Evolutionary conservation across 108 stramenopile genomes (phyloP).

Genomic region (Parmales sp.): DNA sequence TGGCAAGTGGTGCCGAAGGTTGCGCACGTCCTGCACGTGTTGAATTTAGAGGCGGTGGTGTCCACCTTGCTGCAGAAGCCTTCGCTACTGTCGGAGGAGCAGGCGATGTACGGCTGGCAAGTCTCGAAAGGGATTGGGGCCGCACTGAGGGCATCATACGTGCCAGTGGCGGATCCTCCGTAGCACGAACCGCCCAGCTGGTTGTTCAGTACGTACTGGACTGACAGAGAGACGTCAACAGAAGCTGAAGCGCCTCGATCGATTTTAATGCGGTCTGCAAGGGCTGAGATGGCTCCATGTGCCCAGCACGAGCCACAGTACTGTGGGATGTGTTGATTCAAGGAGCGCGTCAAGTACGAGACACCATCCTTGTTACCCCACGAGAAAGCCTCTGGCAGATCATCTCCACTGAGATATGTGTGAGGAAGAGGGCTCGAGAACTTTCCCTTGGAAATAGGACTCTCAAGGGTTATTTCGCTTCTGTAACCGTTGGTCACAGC

Average conservation of each 20-base stretch:
- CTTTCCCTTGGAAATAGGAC: no score
- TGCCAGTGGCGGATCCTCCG: constrained; percentile 23
- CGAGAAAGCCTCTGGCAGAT: constrained; percentile 60
- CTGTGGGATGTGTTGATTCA: constrained; percentile 87
- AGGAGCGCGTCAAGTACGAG: constrained; percentile 53
- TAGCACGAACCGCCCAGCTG: constrained; percentile 27
- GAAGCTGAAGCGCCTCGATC: constrained; percentile 40
- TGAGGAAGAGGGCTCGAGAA: constrained; percentile 48
- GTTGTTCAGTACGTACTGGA: constrained; percentile 29
- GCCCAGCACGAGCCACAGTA: constrained; percentile 83
- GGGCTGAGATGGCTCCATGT: constrained; percentile 62
- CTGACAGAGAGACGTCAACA: constrained; percentile 17
- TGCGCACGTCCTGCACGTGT: constrained; percentile 71
- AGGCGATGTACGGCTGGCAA: constrained; percentile 75
- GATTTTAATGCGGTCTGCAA: constrained; percentile 87
- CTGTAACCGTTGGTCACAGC: no score
- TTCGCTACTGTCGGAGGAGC: constrained; percentile 49
- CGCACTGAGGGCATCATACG: constrained; percentile 12
- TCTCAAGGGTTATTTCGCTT: no score
- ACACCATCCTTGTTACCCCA: constrained; percentile 68
- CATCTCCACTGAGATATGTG: constrained; percentile 46
- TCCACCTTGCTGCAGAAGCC: constrained; percentile 72
- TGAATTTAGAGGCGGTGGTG: constrained; percentile 50
- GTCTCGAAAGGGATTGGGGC: constrained; percentile 37
- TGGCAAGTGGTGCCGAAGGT: constrained; percentile 63